These are phyloP conservation scores for Kodamaea lidongshanica DNA, from an alignment of 805 yeast genomes.

Conservation along the genomic window DNA sequence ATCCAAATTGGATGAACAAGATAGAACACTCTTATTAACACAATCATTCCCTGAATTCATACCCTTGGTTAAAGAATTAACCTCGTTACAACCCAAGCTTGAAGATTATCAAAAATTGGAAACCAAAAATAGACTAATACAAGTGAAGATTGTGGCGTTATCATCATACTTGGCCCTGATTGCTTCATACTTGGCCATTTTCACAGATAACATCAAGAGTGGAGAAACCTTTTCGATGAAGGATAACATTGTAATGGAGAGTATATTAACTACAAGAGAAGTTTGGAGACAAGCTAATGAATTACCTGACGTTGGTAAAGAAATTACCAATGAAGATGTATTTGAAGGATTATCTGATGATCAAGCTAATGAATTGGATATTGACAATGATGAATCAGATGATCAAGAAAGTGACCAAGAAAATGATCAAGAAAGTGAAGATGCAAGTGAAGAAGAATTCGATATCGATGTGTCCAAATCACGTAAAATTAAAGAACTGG, in stretches of 20 bases:
- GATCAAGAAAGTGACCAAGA: conserved; percentile 14
- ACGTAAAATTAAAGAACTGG: conserved; percentile 43
- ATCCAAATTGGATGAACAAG: conserved; percentile 42
- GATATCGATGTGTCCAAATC: conserved; percentile 44
- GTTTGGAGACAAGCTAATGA: conserved; percentile 80
- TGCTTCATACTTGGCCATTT: conserved; percentile 70
- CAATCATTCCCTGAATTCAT: conserved; percentile 76
- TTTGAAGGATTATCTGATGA: conserved; percentile 18
- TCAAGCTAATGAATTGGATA: conserved; percentile 15
- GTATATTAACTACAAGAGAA: conserved; percentile 74
- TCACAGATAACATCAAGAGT: conserved; percentile 48
- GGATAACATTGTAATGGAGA: conserved; percentile 86
- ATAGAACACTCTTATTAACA: conserved; percentile 48
- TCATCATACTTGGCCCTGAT: conserved; percentile 75
- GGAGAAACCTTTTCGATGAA: conserved; percentile 62
- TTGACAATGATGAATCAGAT: conserved; percentile 16
- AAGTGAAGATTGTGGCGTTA: conserved; percentile 62
- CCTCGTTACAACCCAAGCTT: conserved; percentile 37
- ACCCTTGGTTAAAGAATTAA: conserved; percentile 64
- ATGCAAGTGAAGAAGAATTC: conserved; percentile 26
- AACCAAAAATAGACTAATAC: conserved; percentile 26
- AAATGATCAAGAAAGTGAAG: conserved; percentile 17
- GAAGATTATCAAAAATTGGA: conserved; percentile 8
- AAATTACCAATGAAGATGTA: conserved; percentile 16
- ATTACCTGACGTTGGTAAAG: conserved; percentile 30